phyloP scores from a whole-genome alignment of 2,329 filamentous ascomycete species.

The Trichophyton schoenleinii region DNA sequence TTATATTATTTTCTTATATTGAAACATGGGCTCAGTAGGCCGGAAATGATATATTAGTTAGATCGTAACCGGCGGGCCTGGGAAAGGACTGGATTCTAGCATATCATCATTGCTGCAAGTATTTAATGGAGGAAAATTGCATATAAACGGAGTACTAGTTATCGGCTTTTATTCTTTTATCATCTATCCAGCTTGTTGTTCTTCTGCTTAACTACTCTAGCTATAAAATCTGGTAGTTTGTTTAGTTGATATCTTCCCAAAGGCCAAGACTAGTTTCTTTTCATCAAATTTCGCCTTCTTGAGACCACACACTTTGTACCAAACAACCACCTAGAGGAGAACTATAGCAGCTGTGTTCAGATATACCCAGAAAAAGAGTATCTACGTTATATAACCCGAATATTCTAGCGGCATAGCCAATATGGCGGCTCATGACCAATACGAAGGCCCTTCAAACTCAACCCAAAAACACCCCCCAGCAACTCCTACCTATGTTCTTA shows the following conservation, averaged over 20 bases:
- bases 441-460: not conserved
- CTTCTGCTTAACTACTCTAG: too few species aligned
- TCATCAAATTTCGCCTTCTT: not conserved
- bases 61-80: not conserved
- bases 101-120: not conserved
- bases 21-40: not conserved
- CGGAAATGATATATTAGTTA: not conserved
- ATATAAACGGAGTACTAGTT: not conserved
- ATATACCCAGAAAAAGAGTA: not conserved
- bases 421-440: not conserved
- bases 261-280: not conserved
- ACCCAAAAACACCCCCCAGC: slow-evolving; percentile 31
- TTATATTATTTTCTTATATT: not conserved
- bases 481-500: slow-evolving; percentile 58
- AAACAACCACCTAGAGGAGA: not conserved
- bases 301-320: not conserved
- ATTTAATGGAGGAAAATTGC: not conserved
- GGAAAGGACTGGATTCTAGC: not conserved
- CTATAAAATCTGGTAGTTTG: too few species aligned
- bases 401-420: not conserved
- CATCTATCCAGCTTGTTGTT: too few species aligned
- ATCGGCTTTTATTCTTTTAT: not conserved
- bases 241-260: not conserved
- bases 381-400: not conserved
- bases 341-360: not conserved